Base-by-base conservation (phyloP, 768 basidiomycete species). In the Galerina sulciceps region DNA sequence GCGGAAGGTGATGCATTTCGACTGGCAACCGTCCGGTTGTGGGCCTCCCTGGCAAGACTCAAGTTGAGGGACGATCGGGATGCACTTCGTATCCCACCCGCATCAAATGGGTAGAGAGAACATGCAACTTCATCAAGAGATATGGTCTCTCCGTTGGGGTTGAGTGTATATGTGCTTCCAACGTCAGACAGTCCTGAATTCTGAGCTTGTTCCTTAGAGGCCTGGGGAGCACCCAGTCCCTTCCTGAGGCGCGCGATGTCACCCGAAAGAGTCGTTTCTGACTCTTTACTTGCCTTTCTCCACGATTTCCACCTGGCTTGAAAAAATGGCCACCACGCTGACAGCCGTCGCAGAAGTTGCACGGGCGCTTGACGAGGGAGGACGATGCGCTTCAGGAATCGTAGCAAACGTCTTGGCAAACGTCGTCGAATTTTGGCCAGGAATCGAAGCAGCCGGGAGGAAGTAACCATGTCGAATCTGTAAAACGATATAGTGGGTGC, bases 41-140 rank as follows among this genome's bases (percentile, higher is more conserved):
- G 59, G 10, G 61, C 48, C 35, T 47, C 10, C 48, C 37, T 22
- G 23, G 53, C 54, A 34, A 58, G 46, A 13, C 50, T 46, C 50
- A 67, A 38, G 23, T 69, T 61, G 14, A 64, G 67, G 14, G 70
- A 69, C 18, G 71, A 67, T 22, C 65, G 65, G 8, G 67, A 70
- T 46, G 55, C 60, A 41, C 57, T 66, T 10, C 60, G 65, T 6
- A 64, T 61, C 15, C 64, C 60, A 31, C 17, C 36, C 14, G 46
- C 26, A 36, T 52, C 18, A 11, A 35, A 55, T 14, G 56, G 53
- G 42, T 60, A 54, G 5, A 49, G 31, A 15, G 58, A 54, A 18
- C 43, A 55, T 1, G 58, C 58, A 4, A 42, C 54, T 11, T 42
- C 20, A 10, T 53, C 54, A 4, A 47, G 41, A 13, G 57, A 34